A percentile compares a stretch with the other conserved stretches of the same genome.
These are phyloP conservation scores for Kazachstania sp. DNA, from an alignment of 1,139 yeast genomes.

Conservation along the genomic window DNA sequence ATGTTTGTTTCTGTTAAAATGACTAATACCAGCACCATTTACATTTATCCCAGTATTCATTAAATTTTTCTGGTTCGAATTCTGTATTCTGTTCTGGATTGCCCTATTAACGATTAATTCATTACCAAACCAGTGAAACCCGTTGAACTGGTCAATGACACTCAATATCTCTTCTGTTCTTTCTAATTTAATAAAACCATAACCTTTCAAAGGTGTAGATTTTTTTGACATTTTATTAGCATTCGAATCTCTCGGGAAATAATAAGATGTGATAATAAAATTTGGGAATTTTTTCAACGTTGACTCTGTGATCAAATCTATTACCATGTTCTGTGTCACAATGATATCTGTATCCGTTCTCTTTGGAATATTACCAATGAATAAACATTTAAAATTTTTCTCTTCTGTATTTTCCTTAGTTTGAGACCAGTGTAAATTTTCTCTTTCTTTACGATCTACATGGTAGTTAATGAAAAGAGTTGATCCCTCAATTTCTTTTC, in stretches of 20 bases:
- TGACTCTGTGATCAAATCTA: conserved; percentile 14
- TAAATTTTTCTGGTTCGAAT: neutral
- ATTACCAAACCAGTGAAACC: conserved; percentile 19
- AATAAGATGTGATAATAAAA: conserved; percentile 21
- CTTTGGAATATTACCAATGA: conserved; percentile 28
- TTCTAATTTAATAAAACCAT: conserved; percentile 41
- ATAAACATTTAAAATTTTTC: conserved; percentile 26
- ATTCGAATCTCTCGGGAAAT: conserved; percentile 22
- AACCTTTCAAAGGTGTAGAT: conserved; percentile 31
- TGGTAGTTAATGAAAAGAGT: conserved; percentile 42
- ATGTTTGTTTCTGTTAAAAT: neutral
- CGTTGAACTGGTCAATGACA: conserved; percentile 37
- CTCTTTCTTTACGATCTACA: conserved; percentile 43
- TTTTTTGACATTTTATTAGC: conserved; percentile 3
- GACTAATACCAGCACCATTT: neutral
- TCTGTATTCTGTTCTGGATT: conserved; percentile 11
- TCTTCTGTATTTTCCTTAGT: conserved; percentile 23
- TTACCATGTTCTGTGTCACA: conserved; percentile 17
- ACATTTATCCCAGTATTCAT: neutral
- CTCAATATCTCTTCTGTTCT: conserved; percentile 35
- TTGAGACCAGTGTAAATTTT: conserved; percentile 30
- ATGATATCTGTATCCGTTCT: neutral
- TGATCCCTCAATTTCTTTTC: conserved; percentile 34
- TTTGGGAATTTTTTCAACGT: conserved; percentile 11
- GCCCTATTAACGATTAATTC: conserved; percentile 29